phyloP scores from a whole-genome alignment of 257 asterid species.

The Fraxinus excelsior region DNA sequence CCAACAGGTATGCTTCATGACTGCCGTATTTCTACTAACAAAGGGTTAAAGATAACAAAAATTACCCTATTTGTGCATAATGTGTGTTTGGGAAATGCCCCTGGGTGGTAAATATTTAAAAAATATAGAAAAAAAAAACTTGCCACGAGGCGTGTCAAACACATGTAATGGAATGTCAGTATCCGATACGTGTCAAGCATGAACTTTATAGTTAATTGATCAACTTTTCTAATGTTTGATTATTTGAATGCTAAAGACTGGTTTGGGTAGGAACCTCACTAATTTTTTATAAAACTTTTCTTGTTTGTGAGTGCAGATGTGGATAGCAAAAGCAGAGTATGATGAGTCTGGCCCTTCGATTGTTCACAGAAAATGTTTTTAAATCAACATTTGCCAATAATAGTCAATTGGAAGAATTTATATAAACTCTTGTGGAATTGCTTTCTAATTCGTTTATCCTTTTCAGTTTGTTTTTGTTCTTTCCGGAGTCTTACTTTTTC shows the following conservation, averaged over 20 bases:
- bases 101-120: not conserved
- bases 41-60: not conserved
- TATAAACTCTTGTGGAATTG: constrained; percentile 31
- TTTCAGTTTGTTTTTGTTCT: constrained; percentile 18
- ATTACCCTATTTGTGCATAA: not conserved
- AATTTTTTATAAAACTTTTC: not conserved
- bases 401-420: constrained; percentile 24
- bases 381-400: constrained; percentile 14
- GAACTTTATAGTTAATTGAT: not conserved
- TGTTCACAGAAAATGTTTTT: constrained; percentile 68
- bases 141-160: not conserved
- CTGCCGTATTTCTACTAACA: not conserved
- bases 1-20: constrained; percentile 48
- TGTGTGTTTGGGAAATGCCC: not conserved
- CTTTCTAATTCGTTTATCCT: constrained; percentile 26
- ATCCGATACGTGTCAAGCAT: not conserved
- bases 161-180: not conserved
- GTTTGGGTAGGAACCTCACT: not conserved
- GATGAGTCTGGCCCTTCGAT: constrained; percentile 64
- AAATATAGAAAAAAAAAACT: not conserved
- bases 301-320: constrained; percentile 38
- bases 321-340: constrained; percentile 64
- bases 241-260: not conserved
- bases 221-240: not conserved
- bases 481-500: constrained; percentile 27